These are phyloP conservation scores for Mesostigma viride DNA, from an alignment of 139 green algal genomes.

Conservation along the genomic window DNA sequence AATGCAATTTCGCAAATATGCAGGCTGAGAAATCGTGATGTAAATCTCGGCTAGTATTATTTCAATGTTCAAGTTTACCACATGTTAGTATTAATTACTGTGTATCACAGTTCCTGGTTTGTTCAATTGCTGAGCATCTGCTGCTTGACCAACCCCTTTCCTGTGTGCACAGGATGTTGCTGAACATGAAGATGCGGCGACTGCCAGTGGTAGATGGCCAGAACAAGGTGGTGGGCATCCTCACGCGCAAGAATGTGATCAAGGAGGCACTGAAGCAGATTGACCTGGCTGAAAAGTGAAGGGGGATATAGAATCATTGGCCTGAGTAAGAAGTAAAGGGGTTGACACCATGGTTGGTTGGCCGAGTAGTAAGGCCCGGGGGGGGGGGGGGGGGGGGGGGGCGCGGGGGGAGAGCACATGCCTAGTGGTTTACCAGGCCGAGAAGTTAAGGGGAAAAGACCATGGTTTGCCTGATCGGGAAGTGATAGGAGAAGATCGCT, in stretches of 20 bases:
- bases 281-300: too few relatives aligned
- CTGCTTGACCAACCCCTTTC: not conserved
- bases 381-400: too few relatives aligned
- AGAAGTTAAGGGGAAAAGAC: too few relatives aligned
- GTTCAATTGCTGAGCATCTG: not conserved
- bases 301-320: too few relatives aligned
- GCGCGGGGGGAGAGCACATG: too few relatives aligned
- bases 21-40: not conserved
- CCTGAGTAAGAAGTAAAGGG: too few relatives aligned
- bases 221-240: constrained; percentile 43
- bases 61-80: not conserved
- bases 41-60: not conserved
- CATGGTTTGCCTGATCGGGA: too few relatives aligned
- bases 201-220: constrained; percentile 56
- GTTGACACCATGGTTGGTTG: too few relatives aligned
- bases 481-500: too few relatives aligned
- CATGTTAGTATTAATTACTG: not conserved
- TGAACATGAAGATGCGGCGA: constrained; percentile 42
- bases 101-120: too few relatives aligned
- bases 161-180: constrained; percentile 32
- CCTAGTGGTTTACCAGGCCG: too few relatives aligned
- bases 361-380: too few relatives aligned
- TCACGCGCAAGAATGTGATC: constrained; percentile 47
- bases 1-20: not conserved
- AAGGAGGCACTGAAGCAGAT: not conserved